Evolutionary conservation across 2,329 filamentous ascomycete genomes (phyloP), one percentile per base, ranked within the genome.

Genomic region (Torrubiella hemipterigena): DNA sequence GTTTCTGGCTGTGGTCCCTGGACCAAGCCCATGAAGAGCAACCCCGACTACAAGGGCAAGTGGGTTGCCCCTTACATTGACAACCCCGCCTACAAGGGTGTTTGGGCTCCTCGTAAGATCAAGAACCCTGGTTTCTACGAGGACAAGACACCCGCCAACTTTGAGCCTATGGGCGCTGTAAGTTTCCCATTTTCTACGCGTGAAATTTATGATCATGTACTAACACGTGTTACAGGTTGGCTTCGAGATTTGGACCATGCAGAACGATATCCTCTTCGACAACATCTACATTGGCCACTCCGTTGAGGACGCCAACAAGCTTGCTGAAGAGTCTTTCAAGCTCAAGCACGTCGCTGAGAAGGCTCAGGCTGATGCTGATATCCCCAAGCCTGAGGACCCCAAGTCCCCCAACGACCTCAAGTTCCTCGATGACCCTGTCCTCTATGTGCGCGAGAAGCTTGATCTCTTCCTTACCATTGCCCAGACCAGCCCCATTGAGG

Each of bases 231-330:
- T 28, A 14, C 51, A 86, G 81, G 87, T 96, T 64, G 91, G 91
- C 49, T 96, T 96, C 52, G 91, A 98, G 64, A 89, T 98, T 65
- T 98, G 91, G 91, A 96, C 91, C 50, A 98, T 98, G 91, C 89
- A 95, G 66, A 93, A 78, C 58, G 82, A 95, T 55, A 96, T 98
- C 48, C 80, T 95, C 50, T 96, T 98, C 51, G 85, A 96, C 76
- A 98, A 98, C 78, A 93, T 98, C 70, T 98, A 96, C 75, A 86
- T 98, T 56, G 91, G 91, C 42, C 91, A 98, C 77, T 96, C 89
- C 14, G 58, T 91, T 46, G 85, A 85, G 53, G 91, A 98, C 46
- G 91, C 91, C 40, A 77, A 81, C 59, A 81, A 87, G 65, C 69
- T 98, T 52, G 81, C 85, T 48, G 71, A 81, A 42, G 84, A 94